phyloP scores from a whole-genome alignment of 202 grass and related monocot species.

The Brachypodium distachyon region DNA sequence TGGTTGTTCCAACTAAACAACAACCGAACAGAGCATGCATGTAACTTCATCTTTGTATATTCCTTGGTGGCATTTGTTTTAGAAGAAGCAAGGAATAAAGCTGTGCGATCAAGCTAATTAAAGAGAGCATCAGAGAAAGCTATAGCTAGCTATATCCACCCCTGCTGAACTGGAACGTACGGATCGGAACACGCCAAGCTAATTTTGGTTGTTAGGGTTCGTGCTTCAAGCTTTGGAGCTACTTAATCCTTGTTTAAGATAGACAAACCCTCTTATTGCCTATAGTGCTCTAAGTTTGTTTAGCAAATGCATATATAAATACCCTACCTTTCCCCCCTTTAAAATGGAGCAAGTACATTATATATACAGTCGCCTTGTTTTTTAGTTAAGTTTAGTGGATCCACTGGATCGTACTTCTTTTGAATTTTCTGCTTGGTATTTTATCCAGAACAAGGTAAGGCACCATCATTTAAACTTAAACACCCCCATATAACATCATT shows the following conservation, averaged over 20 bases:
- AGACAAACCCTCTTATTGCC: not conserved
- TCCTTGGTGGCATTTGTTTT: not conserved
- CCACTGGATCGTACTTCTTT: too few species aligned
- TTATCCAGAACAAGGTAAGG: not conserved
- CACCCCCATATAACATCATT: not conserved
- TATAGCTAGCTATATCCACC: too few species aligned
- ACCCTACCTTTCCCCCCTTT: not conserved
- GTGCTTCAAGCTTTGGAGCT: not conserved
- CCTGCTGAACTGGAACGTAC: slow-evolving; percentile 27
- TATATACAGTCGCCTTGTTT: not conserved
- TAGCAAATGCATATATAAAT: not conserved
- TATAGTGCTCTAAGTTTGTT: not conserved
- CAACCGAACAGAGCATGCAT: not conserved
- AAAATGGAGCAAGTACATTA: not conserved
- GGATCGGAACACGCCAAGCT: slow-evolving; percentile 1
- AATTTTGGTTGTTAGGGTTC: slow-evolving; percentile 10
- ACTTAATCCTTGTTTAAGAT: not conserved
- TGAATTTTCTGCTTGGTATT: not conserved
- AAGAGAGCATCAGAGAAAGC: slow-evolving; percentile 13
- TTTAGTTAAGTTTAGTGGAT: too few species aligned
- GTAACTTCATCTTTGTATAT: not conserved
- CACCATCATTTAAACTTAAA: not conserved
- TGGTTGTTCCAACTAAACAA: slow-evolving; percentile 7
- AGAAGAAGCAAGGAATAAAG: slow-evolving; percentile 43
- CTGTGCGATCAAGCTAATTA: not conserved